Base-by-base conservation (phyloP, 2,329 filamentous ascomycete genomes). In the Atkinsonella hypoxylon region DNA sequence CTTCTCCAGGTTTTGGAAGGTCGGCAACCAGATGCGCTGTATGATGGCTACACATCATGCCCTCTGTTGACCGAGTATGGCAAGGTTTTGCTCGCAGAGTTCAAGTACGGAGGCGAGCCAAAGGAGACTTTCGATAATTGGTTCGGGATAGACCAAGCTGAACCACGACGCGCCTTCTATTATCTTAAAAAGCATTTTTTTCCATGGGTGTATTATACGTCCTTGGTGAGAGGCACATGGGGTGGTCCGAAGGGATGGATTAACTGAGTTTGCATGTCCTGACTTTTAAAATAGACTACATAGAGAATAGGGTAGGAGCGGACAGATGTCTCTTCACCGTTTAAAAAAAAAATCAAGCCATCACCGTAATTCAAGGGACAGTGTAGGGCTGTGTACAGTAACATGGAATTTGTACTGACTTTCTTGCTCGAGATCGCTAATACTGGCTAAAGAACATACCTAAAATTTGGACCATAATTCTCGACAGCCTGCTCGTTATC, bases 121-220 rank as follows among this genome's bases (percentile, higher is more conserved):
- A 81, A 82, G 61, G 80, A 83, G 68, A 82, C 80, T 0, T 83
- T 83, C 54, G 70, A 66, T 4, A 63, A 68, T 3, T 65, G 63
- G 59, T 63, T 82, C 13, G 79, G 78, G 1, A 69, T 82, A 7
- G 78, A 83, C 56, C 80, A 83, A 62, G 71, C 62, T 0, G 64
- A 64, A 10, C 80, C 80, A 2, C 71, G 78, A 3, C 71, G 73
- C 3, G 67, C 73, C 0, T 83, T 83, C 59, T 83, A 79, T 56
- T 68, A 82, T 57, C 56, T 83, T 43, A 83, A 83, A 69, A 83
- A 80, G 65, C 74, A 82, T 58, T 83, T 83, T 58, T 83, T 83
- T 64, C 80, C 80, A 0, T 83, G 79, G 79, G 79, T 83, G 2
- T 83, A 83, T 63, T 73, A 70, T 49, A 73, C 76, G 38, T 72